Percentiles rank a stretch among this genome's conserved stretches.
Conservation (phyloP, 2,329 filamentous ascomycete genomes). For the Diaporthe aspalathi region DNA sequence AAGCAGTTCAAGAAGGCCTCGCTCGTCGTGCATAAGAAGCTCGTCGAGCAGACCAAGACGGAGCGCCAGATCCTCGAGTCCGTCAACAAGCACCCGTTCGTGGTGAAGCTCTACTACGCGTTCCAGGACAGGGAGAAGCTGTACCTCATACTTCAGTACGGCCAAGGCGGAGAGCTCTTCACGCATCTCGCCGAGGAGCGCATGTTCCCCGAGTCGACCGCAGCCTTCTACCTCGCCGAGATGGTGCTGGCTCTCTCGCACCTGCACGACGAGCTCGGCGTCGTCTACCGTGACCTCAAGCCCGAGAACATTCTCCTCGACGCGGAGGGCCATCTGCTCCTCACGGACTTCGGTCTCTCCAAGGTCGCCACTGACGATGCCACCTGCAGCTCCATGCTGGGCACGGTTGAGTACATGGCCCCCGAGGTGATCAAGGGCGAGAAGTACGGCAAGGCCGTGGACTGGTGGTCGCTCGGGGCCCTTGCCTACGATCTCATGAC, state of each 20-base stretch:
- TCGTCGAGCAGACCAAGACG: conserved; percentile 97
- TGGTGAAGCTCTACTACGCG: conserved; percentile 97
- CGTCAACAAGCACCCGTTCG: conserved; percentile 95
- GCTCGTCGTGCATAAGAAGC: conserved; percentile 92
- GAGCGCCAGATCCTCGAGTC: conserved; percentile 95
- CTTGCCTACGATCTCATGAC: conserved; percentile 94
- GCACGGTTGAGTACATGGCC: conserved; percentile 99
- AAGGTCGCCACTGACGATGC: conserved; percentile 86
- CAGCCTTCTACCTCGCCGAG: conserved; percentile 98
- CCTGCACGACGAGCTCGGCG: conserved; percentile 89
- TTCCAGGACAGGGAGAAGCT: conserved; percentile 99
- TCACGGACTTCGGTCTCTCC: conserved; percentile 96
- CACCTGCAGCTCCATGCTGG: conserved; percentile 87
- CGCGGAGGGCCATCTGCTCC: conserved; percentile 87
- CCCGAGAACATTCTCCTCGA: conserved; percentile 97
- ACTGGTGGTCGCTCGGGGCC: conserved; percentile 98
- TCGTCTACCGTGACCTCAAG: conserved; percentile 97
- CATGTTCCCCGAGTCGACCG: conserved; percentile 91
- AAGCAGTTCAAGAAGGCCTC: conserved; percentile 99
- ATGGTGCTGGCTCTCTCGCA: conserved; percentile 95
- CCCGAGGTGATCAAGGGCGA: conserved; percentile 91
- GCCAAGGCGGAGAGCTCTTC: conserved; percentile 95
- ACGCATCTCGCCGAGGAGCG: conserved; percentile 93
- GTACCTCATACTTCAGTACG: conserved; percentile 97
- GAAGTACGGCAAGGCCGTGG: conserved; percentile 92